Base-by-base conservation (phyloP, 139 green algal genomes). In the Pleodorina starrii region DNA sequence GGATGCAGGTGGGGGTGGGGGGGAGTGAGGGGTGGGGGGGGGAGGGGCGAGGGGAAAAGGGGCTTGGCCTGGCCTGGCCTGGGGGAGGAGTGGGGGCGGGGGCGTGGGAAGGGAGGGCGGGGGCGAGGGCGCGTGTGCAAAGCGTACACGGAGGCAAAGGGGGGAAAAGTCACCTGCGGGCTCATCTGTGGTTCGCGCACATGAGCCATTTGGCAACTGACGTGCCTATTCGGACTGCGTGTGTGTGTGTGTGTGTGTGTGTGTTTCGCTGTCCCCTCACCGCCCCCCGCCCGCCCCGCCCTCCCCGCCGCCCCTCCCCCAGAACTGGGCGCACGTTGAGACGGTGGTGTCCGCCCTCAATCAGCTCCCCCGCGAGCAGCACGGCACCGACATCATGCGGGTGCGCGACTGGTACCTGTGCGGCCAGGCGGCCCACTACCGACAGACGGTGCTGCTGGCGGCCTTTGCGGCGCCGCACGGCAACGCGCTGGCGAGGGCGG, bases 301-400 rank as follows among this genome's bases (percentile, higher is more conserved):
- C 7, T 27, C 23, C 44, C 42, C 23, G 3, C 19, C 63, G 14
- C 68, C 36, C 68, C 36, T 6, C 50, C 51, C 54, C 36, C 42
- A 94, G 91, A 96, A 95, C 82, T 95, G 91, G 92, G 63, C 88
- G 23, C 96, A 98, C 79, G 93, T 98, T 17, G 87, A 92, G 3
- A 94, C 93, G 86, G 95, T 98, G 63, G 87, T 99, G 23, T 86
- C 95, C 29, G 85, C 93, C 2, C 79, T 99, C 21, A 99, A 99
- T 89, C 84, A 86, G 36, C 82, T 99, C 69, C 98, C 98, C 11
- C 91, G 90, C 35, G 78, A 96, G 80, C 95, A 97, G 90, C 98
- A 98, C 71, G 97, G 93, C 54, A 91, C 90, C 11, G 96, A 99
- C 93, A 96, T 99, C 89, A 99, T 99, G 97, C 96, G 98, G 1